These are phyloP conservation scores for Daldinia sp. DNA, from an alignment of 2,329 filamentous ascomycete species.

Conservation along the genomic window DNA sequence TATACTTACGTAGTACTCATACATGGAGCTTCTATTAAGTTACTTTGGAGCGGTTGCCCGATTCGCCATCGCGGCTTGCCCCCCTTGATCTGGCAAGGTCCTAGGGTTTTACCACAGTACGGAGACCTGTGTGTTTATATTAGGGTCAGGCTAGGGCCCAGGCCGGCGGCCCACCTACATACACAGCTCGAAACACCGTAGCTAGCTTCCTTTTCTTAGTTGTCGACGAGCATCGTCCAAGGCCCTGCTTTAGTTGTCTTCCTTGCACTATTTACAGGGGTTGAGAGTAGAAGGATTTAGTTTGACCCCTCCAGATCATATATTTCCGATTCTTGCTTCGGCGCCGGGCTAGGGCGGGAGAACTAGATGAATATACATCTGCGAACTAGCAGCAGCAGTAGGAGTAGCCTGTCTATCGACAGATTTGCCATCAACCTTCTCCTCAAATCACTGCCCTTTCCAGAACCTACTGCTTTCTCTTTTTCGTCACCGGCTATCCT, in stretches of 20 bases:
- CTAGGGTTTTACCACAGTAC: constrained; percentile 47
- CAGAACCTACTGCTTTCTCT: constrained; percentile 42
- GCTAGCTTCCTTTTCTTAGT: constrained; percentile 49
- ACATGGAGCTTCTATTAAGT: constrained; percentile 38
- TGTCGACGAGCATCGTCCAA: constrained; percentile 50
- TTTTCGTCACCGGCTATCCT: constrained; percentile 44
- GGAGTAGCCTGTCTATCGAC: constrained; percentile 35
- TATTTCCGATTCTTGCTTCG: constrained; percentile 64
- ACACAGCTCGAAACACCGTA: constrained; percentile 52
- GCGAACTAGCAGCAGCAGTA: constrained; percentile 42
- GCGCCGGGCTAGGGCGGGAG: constrained; percentile 53
- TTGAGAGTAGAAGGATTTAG: constrained; percentile 51
- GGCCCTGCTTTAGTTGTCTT: constrained; percentile 55
- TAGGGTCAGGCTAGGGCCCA: constrained; percentile 42
- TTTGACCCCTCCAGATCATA: constrained; percentile 59
- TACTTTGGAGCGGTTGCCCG: constrained; percentile 42
- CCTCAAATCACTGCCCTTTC: constrained; percentile 48
- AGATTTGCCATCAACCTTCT: constrained; percentile 45
- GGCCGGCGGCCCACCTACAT: constrained; percentile 47
- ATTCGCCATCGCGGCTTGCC: constrained; percentile 49
- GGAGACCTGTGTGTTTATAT: constrained; percentile 47
- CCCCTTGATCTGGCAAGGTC: constrained; percentile 47
- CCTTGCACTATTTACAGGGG: constrained; percentile 55
- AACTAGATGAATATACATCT: constrained; percentile 47
- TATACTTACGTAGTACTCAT: not conserved